phyloP scores from a whole-genome alignment of 169 alveolate genomes.

The Nephromyces sp. region DNA sequence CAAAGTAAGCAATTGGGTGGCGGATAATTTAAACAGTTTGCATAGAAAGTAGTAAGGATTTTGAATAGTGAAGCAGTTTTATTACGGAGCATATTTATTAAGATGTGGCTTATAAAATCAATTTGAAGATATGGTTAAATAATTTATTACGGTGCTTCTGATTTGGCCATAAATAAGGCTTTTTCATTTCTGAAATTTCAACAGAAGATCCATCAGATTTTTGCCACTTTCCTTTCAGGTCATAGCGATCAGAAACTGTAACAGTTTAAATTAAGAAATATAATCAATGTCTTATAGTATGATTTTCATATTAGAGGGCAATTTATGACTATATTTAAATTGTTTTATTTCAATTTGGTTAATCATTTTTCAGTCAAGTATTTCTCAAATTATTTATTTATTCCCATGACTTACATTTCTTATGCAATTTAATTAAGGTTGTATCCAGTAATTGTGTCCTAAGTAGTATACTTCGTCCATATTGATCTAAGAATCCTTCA shows the following conservation, averaged over 20 bases:
- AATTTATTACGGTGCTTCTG: not conserved
- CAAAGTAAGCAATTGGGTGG: no score
- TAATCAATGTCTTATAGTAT: no score
- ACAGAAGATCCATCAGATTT: slow-evolving; percentile 42
- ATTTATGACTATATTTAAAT: no score
- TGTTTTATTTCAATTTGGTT: no score
- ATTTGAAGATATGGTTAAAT: not conserved
- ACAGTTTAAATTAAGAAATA: not conserved
- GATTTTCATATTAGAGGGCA: no score
- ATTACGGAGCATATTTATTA: no score
- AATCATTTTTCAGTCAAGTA: no score
- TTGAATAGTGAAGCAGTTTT: not conserved
- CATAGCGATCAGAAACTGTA: slow-evolving; percentile 25
- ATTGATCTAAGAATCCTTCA: slow-evolving; percentile 46
- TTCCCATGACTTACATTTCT: slow-evolving; percentile 10
- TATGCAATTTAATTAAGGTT: slow-evolving; percentile 1
- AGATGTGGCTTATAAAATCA: no score
- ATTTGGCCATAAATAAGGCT: slow-evolving; percentile 11
- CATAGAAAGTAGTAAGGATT: no score
- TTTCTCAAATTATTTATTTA: no score
- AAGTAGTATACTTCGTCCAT: slow-evolving; percentile 40
- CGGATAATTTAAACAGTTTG: no score
- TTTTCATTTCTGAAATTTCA: slow-evolving; percentile 1
- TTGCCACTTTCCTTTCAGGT: slow-evolving; percentile 46
- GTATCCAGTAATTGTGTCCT: slow-evolving; percentile 42